Evolutionary conservation across 75 land plant species (phyloP).

Genomic region (Sequoiadendron giganteum): DNA sequence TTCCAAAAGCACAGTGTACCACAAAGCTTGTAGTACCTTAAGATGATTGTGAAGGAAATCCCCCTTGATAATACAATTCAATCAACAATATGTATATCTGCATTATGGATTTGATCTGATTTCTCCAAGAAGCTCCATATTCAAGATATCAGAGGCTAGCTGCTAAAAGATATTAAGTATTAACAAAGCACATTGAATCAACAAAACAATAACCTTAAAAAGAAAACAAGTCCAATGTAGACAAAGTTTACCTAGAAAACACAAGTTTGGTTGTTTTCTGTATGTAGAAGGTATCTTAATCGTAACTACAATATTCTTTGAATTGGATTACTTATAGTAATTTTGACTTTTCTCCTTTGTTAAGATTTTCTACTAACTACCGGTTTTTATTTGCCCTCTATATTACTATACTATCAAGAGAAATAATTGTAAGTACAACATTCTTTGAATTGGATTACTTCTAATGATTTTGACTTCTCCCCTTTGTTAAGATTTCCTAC

Average conservation of each 20-base stretch:
- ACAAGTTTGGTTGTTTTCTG: neutral
- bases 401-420: too few relatives aligned
- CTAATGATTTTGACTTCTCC: too few relatives aligned
- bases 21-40: too few relatives aligned
- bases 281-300: neutral
- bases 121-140: neutral
- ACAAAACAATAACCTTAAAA: neutral
- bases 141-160: neutral
- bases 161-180: neutral
- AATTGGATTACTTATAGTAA: too few relatives aligned
- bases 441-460: too few relatives aligned
- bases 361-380: too few relatives aligned
- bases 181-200: neutral
- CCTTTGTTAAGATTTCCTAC: too few relatives aligned
- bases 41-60: neutral
- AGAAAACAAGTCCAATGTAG: neutral
- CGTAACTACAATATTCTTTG: too few relatives aligned
- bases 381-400: too few relatives aligned
- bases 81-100: neutral
- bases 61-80: neutral
- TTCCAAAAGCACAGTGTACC: too few relatives aligned
- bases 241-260: neutral
- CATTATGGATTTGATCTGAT: neutral
- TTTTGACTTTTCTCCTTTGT: too few relatives aligned
- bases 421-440: too few relatives aligned